Conservation (phyloP, 257 asterid genomes). For the Nemophila menziesii region DNA sequence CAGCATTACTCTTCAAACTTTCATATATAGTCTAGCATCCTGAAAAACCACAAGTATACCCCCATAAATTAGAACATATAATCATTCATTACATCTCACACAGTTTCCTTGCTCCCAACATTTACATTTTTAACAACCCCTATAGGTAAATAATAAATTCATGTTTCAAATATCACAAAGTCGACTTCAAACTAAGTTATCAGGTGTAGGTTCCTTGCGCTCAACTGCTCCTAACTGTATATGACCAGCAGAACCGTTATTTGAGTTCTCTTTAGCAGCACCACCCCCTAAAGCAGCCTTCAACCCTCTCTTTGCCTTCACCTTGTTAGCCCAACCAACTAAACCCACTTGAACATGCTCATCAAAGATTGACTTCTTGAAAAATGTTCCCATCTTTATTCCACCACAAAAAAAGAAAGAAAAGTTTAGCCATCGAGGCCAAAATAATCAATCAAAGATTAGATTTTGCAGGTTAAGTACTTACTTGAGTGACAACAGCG, state of each 20-base stretch:
- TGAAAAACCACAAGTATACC: too few species aligned
- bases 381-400: conserved; percentile 84
- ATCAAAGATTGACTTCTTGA: conserved; percentile 86
- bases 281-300: conserved; percentile 31
- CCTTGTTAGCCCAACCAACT: conserved; percentile 82
- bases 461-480: not conserved
- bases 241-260: conserved; percentile 24
- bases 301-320: conserved; percentile 41
- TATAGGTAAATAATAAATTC: too few species aligned
- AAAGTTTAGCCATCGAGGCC: not conserved
- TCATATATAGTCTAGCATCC: too few species aligned
- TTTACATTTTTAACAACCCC: too few species aligned
- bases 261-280: conserved; percentile 33
- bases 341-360: conserved; percentile 83
- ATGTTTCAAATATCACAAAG: too few species aligned
- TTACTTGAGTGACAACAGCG: conserved; percentile 90
- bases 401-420: not conserved
- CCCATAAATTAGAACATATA: too few species aligned
- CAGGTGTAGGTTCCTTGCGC: conserved; percentile 22
- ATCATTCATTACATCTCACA: too few species aligned
- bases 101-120: too few species aligned
- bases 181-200: too few species aligned
- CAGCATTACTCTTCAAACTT: too few species aligned
- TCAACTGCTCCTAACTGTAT: conserved; percentile 34
- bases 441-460: not conserved